Evolutionary conservation across 257 asterid genomes (phyloP), one percentile per base, ranked within the genome.

Genomic region (Striga asiatica): DNA sequence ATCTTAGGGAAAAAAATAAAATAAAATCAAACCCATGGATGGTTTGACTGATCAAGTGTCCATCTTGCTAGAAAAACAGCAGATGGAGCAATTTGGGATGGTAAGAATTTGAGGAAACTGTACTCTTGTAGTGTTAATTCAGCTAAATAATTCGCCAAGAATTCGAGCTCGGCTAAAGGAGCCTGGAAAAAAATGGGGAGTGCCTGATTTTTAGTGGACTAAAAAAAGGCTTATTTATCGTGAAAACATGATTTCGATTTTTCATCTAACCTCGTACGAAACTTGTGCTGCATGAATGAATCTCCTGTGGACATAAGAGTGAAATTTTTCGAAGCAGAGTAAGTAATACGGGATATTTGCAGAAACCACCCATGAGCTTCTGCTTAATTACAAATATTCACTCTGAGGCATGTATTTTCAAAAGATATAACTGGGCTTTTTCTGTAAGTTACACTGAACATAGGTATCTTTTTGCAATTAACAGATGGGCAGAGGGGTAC

Each of bases 51-150:
- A 75, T 86, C 88, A 38, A 86, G 78, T 23, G 85, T 86, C 95
- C 95, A 86, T 78, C 82, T 72, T 58, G 95, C 95, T 53, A 86
- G 73, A 67, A 83, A 86, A 37, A 86, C 84, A 45, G 83, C 94
- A 45, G 95, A 80, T 23, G 95, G 94, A 50, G 95, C 95, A 56
- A 75, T 47, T 46, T 72, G 62, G 28, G 95, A 86, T 5, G 95
- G 95, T 49, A 86, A 82, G 67, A 76, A 76, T 76, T 78, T 74
- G 6, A 83, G 79, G 68, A 86, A 83, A 65, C 66, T 66, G 82
- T 81, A 83, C 60, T 86, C 88, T 1, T 68, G 66, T 50, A 86
- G 85, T 28, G 86, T 74, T 58, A 86, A 49, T 69, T 86, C 95
- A 39, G 94, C 91, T 55, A 86, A 64, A 71, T 78, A 86, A 62